Evolutionary conservation across 257 asterid genomes (phyloP), one percentile per base, ranked within the genome.

Genomic region (Przewalskia tangutica): DNA sequence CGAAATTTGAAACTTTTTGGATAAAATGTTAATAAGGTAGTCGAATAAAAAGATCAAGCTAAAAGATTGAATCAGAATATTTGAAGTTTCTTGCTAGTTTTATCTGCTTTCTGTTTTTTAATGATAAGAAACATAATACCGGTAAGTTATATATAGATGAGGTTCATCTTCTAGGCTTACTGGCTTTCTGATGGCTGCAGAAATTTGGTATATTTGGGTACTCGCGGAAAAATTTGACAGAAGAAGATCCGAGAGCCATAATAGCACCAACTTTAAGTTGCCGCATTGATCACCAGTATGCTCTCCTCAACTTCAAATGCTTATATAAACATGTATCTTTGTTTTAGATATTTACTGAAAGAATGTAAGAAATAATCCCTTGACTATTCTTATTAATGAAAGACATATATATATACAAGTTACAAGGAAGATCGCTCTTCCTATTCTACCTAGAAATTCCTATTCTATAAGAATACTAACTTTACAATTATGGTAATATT

Each of bases 231-330:
- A 75, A 75, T 14, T 56, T 89, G 64, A 83, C 89, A 32, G 88
- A 89, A 85, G 89, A 85, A 36, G 88, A 85, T 59, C 78, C 88
- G 84, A 82, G 92, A 83, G 87, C 87, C 73, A 86, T 88, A 65
- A 82, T 86, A 79, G 92, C 89, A 60, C 85, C 90, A 82, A 89
- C 86, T 64, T 84, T 89, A 85, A 86, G 89, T 81, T 88, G 90
- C 86, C 92, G 89, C 77, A 86, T 89, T 56, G 89, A 88, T 85
- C 88, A 88, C 77, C 89, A 84, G 92, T 86, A 85, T 84, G 88
- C 46, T 79, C 46, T 79, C 38, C 59, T 81, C 77, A 17, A 23
- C 81, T 81, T 79, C 44, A 23, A 50, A 44, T 42, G 78, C 78
- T 40, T n/a, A 68, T 42, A 70, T 20, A 23, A 20, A 60, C 34